Base-by-base conservation (phyloP, 2,329 filamentous ascomycete genomes). In the Thielaviopsis populi region DNA sequence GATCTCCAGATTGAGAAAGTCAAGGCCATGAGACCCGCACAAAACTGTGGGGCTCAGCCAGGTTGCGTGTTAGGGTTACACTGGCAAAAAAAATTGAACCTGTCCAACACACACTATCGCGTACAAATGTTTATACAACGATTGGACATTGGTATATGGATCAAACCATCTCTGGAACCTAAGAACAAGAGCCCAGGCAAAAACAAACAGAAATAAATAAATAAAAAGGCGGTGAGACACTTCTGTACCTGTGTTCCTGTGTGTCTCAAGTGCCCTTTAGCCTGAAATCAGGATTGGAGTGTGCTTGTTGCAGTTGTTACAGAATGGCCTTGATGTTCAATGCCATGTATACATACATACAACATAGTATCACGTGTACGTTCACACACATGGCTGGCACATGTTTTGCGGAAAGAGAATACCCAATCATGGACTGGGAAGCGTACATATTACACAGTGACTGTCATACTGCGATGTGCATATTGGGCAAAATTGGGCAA, bases 141-240 rank as follows among this genome's bases (percentile, higher is more conserved):
- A 56, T 37, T 56, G 24, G 15, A 10, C 37, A 11, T 37, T 37
- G 33, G 5, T 37, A 37, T 8, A 37, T 37, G 8, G 3, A 37
- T 37, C 33, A 8, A 37, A 37, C 10, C 33, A 1, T 37, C 8
- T 8, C 10, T 10, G 33, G 33, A 8, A 37, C 33, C 1, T 8
- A 56, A 56, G 15, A 15, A 37, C 27, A 17, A 24, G 43, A 22
- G 17, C 43, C n/a, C 3, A 11, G 3, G 43, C 22, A 50, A 50
- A 46, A 46, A 10, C 19, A 22, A 11, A 8, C 46, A 50, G n/a
- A 33, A 33, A 33, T 3, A 17, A 54, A 37, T n/a, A 33, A n/a
- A 5, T 37, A 56, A 56, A 56, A 56, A 56, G 53, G 53, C 53
- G 53, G 53, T 56, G 53, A 56, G 53, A 56, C 53, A 56, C 2